Conservation (phyloP, 2,329 filamentous ascomycete species). For the Ophiostoma pallidulum region DNA sequence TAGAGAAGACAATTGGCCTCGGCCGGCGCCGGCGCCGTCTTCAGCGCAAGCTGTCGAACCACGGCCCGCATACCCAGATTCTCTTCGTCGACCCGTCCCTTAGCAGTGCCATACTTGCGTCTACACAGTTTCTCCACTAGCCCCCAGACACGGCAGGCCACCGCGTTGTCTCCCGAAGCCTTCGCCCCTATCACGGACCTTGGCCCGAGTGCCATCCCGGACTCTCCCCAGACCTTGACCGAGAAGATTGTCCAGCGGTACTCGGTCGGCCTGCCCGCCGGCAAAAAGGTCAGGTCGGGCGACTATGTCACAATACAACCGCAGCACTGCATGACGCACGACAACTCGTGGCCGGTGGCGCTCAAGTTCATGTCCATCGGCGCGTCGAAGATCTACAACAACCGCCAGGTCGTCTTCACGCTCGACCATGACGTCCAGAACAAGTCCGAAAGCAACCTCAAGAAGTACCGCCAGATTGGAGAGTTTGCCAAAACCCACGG, state of each 20-base stretch:
- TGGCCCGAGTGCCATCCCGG: not conserved
- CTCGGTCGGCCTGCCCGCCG: slow-evolving; percentile 62
- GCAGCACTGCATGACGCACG: slow-evolving; percentile 71
- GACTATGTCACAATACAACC: slow-evolving; percentile 76
- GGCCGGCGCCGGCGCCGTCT: not conserved
- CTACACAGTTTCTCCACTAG: slow-evolving; percentile 52
- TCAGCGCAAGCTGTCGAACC: not conserved
- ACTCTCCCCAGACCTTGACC: slow-evolving; percentile 64
- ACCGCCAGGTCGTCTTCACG: slow-evolving; percentile 68
- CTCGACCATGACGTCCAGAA: slow-evolving; percentile 88
- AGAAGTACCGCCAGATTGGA: slow-evolving; percentile 75
- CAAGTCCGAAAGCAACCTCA: slow-evolving; percentile 64
- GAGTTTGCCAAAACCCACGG: slow-evolving; percentile 72
- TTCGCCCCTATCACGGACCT: slow-evolving; percentile 10
- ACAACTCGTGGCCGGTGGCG: slow-evolving; percentile 43
- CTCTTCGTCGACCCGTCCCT: not conserved
- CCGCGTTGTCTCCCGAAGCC: slow-evolving; percentile 7
- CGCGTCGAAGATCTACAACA: slow-evolving; percentile 62
- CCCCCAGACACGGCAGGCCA: not conserved
- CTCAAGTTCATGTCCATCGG: slow-evolving; percentile 75
- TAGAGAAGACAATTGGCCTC: slow-evolving; percentile 8
- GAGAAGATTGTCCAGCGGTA: slow-evolving; percentile 89
- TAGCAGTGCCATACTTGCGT: slow-evolving; percentile 22
- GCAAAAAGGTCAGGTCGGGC: slow-evolving; percentile 66
- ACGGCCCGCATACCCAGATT: not conserved